A percentile compares a stretch with the other conserved stretches of the same genome.
phyloP scores from a whole-genome alignment of 306 rosid genomes.

The Lupinus albus region DNA sequence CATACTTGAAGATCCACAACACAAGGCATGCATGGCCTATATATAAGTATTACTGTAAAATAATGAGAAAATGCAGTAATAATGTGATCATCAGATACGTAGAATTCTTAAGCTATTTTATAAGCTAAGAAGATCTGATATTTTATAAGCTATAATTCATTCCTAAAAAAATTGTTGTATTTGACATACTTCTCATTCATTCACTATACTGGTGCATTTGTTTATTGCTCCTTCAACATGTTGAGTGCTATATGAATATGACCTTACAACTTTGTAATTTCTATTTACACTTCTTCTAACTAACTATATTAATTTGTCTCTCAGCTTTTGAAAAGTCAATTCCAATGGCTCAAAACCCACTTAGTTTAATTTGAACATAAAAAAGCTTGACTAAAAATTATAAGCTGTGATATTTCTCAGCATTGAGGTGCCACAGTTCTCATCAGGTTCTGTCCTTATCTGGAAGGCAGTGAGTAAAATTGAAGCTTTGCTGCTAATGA shows the following conservation, averaged over 20 bases:
- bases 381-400: constrained; percentile 29
- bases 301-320: constrained; percentile 1
- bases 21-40: neutral
- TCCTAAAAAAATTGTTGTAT: constrained; percentile 25
- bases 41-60: neutral
- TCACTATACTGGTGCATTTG: neutral
- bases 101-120: neutral
- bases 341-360: constrained; percentile 28
- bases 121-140: too few relatives aligned
- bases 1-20: constrained; percentile 3
- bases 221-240: too few relatives aligned
- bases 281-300: neutral
- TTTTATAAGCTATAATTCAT: too few relatives aligned
- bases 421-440: constrained; percentile 22
- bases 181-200: neutral
- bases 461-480: constrained; percentile 21
- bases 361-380: constrained; percentile 29
- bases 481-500: neutral
- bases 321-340: constrained; percentile 12
- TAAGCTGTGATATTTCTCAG: neutral
- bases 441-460: constrained; percentile 36
- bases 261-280: neutral
- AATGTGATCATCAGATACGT: constrained; percentile 13
- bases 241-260: too few relatives aligned
- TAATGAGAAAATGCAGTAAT: neutral